Evolutionary conservation across 164 flowering plant species (phyloP), one percentile per base, ranked within the genome.

Genomic region (Dillenia turbinata): DNA sequence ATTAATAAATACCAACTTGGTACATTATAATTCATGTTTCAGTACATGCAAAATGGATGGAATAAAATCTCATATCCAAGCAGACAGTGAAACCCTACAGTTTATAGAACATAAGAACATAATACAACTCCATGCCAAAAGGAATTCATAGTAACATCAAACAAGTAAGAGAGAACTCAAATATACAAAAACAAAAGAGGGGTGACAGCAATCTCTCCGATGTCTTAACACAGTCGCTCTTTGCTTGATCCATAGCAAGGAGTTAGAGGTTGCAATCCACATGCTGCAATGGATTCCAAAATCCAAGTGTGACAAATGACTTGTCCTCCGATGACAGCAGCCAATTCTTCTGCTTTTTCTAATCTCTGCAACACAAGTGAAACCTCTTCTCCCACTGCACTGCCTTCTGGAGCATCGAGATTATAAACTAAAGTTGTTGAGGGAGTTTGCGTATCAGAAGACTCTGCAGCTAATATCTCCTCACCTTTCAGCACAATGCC

Each of bases 201-300:
- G 40, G 40, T 33, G 40, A 33, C 40, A 33, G n/a, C 52, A 49
- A 5, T 5, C 52, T 15, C 9, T 9, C 16, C 33, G 14, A 17
- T 12, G 12, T 47, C 49, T 8, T 26, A 9, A 22, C 40, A 33
- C 40, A 33, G 40, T 33, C 40, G 40, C 40, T 33, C 5, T 33
- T 33, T 33, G 40, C 40, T 33, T 33, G 40, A 33, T 33, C 40
- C 40, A 33, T 44, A 54, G 62, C 48, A 49, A 61, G 40, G 49
- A 59, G 52, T 33, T 33, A 67, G 43, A 17, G 81, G 71, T 57
- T 69, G 71, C 68, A 81, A 51, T 54, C 49, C 59, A 57, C 81
- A 78, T 53, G 86, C 82, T 54, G 89, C 87, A 61, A 84, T 79
- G 17, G 92, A 84, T 47, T 81, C 87, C 69, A 84, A 63, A 57